Evolutionary conservation across 768 basidiomycete genomes (phyloP).

Genomic region (Dentipellis sp.): DNA sequence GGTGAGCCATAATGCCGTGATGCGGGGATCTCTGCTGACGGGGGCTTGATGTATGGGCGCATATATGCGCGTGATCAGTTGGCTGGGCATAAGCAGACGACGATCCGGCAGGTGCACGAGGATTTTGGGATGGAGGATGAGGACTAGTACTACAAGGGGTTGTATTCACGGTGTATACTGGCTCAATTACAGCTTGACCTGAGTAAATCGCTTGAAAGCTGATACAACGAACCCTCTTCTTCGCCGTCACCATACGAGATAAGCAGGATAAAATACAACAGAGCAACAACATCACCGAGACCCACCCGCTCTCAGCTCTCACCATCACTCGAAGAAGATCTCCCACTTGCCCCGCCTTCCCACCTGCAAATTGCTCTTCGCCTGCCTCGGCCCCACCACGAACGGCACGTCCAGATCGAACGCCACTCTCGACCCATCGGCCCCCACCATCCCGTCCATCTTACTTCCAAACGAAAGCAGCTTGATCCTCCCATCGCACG

Average conservation of each 20-base stretch:
- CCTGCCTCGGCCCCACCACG: too few relatives aligned
- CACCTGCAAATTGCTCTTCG: too few relatives aligned
- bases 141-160: constrained; percentile 30
- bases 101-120: constrained; percentile 64
- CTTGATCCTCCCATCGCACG: too few relatives aligned
- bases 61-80: constrained; percentile 34
- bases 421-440: too few relatives aligned
- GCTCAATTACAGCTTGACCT: neutral
- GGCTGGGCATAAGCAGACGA: constrained; percentile 59
- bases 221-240: neutral
- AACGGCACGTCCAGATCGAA: too few relatives aligned
- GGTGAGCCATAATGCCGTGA: constrained; percentile 25
- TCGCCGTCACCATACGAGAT: neutral
- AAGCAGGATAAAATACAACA: neutral
- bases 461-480: too few relatives aligned
- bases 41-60: constrained; percentile 5
- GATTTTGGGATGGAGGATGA: constrained; percentile 55
- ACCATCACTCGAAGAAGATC: neutral
- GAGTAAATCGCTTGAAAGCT: neutral
- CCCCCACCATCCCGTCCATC: too few relatives aligned
- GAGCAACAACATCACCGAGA: neutral
- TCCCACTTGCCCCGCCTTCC: too few relatives aligned
- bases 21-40: neutral
- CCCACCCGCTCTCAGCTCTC: neutral
- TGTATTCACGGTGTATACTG: neutral